A percentile compares a stretch with the other conserved stretches of the same genome.
These are phyloP conservation scores for Penicillium sp. DNA, from an alignment of 2,329 filamentous ascomycete species.

Conservation along the genomic window DNA sequence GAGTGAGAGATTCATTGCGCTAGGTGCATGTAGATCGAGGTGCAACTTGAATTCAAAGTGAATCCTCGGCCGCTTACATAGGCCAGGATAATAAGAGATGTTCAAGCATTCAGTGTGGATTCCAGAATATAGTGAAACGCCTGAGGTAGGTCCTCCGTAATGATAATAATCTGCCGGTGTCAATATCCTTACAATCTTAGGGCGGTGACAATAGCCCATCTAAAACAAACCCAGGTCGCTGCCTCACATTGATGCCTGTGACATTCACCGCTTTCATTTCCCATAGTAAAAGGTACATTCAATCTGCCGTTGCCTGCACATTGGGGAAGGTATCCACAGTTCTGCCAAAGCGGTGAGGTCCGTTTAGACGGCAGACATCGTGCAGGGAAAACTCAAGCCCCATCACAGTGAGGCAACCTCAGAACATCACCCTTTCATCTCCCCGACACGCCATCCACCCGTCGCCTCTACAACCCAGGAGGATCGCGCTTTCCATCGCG, in stretches of 20 bases:
- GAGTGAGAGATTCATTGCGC: conserved; percentile 66
- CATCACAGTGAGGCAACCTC: conserved; percentile 40
- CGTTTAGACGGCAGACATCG: conserved; percentile 21
- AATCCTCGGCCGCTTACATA: conserved; percentile 21
- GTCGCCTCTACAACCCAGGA: conserved; percentile 26
- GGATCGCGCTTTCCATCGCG: conserved; percentile 44
- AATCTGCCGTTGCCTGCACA: background rate
- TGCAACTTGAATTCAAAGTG: background rate
- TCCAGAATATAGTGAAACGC: background rate
- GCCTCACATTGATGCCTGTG: background rate
- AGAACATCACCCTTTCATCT: conserved; percentile 42
- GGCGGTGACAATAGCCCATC: conserved; percentile 9
- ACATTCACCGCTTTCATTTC: background rate
- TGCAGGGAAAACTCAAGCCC: conserved; percentile 39
- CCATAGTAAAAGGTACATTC: background rate
- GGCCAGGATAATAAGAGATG: conserved; percentile 19
- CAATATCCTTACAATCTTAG: conserved; percentile 2
- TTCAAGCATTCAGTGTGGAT: conserved; percentile 24
- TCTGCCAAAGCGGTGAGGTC: conserved; percentile 21
- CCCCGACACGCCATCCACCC: conserved; percentile 34
- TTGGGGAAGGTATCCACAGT: conserved; percentile 7
- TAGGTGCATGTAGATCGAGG: background rate
- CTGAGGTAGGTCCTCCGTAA: background rate
- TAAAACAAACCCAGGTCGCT: conserved; percentile 1
- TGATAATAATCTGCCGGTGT: conserved; percentile 3